Percentiles rank a stretch among this genome's conserved stretches.
phyloP scores from a whole-genome alignment of 2,329 filamentous ascomycete genomes.

The Ceratocystis destructans region DNA sequence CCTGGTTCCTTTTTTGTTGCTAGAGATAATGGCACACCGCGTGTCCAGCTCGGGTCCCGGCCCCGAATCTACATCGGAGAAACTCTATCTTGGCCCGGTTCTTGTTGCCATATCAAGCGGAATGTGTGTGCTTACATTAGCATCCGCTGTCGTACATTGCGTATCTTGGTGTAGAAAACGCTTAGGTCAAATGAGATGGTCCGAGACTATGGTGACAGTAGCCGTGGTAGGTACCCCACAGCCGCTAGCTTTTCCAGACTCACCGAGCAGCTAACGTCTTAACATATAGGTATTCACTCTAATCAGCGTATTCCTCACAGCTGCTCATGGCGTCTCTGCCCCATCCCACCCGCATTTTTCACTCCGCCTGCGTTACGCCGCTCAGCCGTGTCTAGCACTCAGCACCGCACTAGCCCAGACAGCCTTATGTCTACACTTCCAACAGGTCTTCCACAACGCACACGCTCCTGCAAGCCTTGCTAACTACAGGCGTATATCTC shows the following conservation, averaged over 20 bases:
- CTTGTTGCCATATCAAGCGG: slow-evolving; percentile 28
- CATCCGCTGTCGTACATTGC: slow-evolving; percentile 27
- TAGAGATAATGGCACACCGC: neutral
- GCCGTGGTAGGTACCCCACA: neutral
- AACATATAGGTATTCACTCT: neutral
- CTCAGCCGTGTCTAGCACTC: slow-evolving; percentile 28
- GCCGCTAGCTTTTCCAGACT: neutral
- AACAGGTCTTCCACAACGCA: slow-evolving; percentile 21
- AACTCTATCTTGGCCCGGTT: slow-evolving; percentile 25
- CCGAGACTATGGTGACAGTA: slow-evolving; percentile 27
- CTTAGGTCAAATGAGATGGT: slow-evolving; percentile 23
- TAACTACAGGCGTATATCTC: slow-evolving; percentile 23
- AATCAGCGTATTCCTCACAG: neutral
- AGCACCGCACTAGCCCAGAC: slow-evolving; percentile 28
- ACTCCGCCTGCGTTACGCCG: slow-evolving; percentile 27
- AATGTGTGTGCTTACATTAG: slow-evolving; percentile 26
- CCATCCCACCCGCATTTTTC: slow-evolving; percentile 20
- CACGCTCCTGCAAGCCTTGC: neutral
- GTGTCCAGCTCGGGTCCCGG: neutral
- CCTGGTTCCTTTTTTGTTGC: neutral
- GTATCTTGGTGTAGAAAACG: slow-evolving; percentile 24
- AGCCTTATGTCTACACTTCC: slow-evolving; percentile 28
- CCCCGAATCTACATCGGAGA: neutral
- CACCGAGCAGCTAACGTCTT: neutral
- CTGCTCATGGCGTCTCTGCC: neutral